phyloP scores from a whole-genome alignment of 1,139 yeast genomes.

The Pichia sp. region DNA sequence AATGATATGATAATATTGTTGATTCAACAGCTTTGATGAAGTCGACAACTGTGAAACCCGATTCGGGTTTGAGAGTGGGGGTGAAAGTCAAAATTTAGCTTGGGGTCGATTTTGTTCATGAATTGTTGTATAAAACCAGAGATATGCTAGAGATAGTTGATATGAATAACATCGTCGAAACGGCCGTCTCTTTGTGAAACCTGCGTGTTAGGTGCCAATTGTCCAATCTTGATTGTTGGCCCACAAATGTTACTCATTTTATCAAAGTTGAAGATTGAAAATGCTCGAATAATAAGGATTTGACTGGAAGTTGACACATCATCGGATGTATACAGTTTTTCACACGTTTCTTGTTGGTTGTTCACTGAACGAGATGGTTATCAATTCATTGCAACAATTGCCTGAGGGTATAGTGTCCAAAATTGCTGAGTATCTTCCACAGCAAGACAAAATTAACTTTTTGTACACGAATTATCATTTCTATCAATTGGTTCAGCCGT shows the following conservation, averaged over 20 bases:
- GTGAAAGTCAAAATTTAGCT: background rate
- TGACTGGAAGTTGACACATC: background rate
- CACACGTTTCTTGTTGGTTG: background rate
- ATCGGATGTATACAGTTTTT: background rate
- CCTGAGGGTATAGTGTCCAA: slow-evolving; percentile 18
- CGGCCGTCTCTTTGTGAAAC: too few species aligned
- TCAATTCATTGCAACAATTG: slow-evolving; percentile 10
- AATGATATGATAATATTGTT: background rate
- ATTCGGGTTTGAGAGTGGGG: background rate
- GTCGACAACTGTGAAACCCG: background rate
- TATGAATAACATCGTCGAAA: too few species aligned
- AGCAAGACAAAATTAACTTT: slow-evolving; percentile 25
- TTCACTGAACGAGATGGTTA: background rate
- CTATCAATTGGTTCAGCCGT: slow-evolving; percentile 22
- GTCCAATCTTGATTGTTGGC: background rate
- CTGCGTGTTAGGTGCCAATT: background rate
- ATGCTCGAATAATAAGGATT: background rate
- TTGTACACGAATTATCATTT: slow-evolving; percentile 23
- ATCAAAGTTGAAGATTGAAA: background rate
- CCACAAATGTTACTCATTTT: too few species aligned
- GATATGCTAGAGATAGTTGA: too few species aligned
- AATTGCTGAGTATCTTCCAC: slow-evolving; percentile 23
- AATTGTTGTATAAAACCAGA: too few species aligned
- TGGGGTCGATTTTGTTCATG: too few species aligned
- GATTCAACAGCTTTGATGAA: too few species aligned